A percentile compares a stretch with the other conserved stretches of the same genome.
Evolutionary conservation across 1,284 basidiomycete genomes (phyloP).

Genomic region (Microbotryum violaceum): DNA sequence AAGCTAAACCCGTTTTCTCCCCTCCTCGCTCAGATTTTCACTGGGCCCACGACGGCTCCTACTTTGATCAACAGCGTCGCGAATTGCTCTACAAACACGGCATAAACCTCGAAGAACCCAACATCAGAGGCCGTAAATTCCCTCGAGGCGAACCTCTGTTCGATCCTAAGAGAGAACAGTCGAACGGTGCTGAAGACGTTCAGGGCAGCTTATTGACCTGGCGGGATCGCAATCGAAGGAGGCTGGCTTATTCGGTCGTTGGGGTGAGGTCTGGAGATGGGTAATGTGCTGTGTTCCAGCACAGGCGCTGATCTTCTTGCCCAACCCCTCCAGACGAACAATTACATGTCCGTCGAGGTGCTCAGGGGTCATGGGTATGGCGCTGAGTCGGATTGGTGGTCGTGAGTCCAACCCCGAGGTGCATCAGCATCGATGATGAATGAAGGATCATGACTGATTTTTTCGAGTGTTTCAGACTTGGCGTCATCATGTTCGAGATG

Average conservation of each 20-base stretch:
- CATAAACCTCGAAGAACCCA: slow-evolving; percentile 76
- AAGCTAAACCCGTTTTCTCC: background rate
- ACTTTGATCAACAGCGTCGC: slow-evolving; percentile 88
- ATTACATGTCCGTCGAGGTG: slow-evolving; percentile 75
- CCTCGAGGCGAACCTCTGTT: slow-evolving; percentile 1
- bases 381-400: slow-evolving; percentile 97
- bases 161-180: slow-evolving; percentile 47
- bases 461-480: background rate
- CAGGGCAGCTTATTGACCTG: slow-evolving; percentile 66
- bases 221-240: slow-evolving; percentile 84
- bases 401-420: slow-evolving; percentile 47
- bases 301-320: background rate
- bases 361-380: slow-evolving; percentile 78
- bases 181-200: slow-evolving; percentile 56
- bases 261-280: slow-evolving; percentile 10
- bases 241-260: slow-evolving; percentile 90
- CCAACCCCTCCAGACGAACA: slow-evolving; percentile 31
- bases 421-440: too few species aligned
- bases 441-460: too few species aligned
- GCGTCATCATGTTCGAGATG: slow-evolving; percentile 32
- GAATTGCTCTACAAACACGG: slow-evolving; percentile 86
- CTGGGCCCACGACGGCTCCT: slow-evolving; percentile 74
- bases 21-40: slow-evolving; percentile 53
- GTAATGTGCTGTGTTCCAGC: too few species aligned
- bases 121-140: background rate